phyloP scores from a whole-genome alignment of 345 rosid species.

The Pistacia atlantica region DNA sequence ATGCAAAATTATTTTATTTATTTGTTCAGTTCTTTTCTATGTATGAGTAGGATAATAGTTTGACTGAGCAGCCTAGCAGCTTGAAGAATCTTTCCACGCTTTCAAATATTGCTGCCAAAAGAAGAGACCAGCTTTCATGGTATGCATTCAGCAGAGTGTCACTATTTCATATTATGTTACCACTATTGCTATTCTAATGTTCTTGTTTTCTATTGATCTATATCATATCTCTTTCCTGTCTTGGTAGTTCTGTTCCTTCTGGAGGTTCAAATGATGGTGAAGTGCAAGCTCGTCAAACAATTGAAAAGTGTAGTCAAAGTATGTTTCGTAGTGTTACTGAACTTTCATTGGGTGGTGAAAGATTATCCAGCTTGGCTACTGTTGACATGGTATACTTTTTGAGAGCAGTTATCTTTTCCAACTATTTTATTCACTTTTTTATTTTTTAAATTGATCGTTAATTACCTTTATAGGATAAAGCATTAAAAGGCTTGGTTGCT shows the following conservation, averaged over 20 bases:
- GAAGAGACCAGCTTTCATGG: slow-evolving; percentile 51
- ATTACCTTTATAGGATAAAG: slow-evolving; percentile 63
- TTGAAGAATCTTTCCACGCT: slow-evolving; percentile 51
- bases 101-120: slow-evolving; percentile 58
- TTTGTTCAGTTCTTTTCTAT: slow-evolving; percentile 13
- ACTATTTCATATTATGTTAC: not conserved
- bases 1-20: slow-evolving; percentile 8
- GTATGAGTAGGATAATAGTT: slow-evolving; percentile 51
- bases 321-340: slow-evolving; percentile 78
- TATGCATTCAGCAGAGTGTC: slow-evolving; percentile 27
- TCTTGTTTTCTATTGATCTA: slow-evolving; percentile 7
- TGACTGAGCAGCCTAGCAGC: slow-evolving; percentile 43
- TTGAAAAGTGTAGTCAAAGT: slow-evolving; percentile 61
- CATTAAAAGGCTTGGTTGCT: slow-evolving; percentile 79
- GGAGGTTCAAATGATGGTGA: slow-evolving; percentile 44
- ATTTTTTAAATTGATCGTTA: slow-evolving; percentile 12
- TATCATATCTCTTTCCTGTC: slow-evolving; percentile 40
- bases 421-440: slow-evolving; percentile 2
- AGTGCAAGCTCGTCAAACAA: slow-evolving; percentile 37
- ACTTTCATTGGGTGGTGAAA: slow-evolving; percentile 71
- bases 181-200: not conserved
- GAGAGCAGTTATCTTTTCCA: slow-evolving; percentile 16
- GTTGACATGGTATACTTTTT: slow-evolving; percentile 78
- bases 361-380: slow-evolving; percentile 39
- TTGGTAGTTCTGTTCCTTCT: slow-evolving; percentile 39